Evolutionary conservation across 2,329 filamentous ascomycete genomes (phyloP), one percentile per base, ranked within the genome.

Genomic region (Xylariaceae sp.): DNA sequence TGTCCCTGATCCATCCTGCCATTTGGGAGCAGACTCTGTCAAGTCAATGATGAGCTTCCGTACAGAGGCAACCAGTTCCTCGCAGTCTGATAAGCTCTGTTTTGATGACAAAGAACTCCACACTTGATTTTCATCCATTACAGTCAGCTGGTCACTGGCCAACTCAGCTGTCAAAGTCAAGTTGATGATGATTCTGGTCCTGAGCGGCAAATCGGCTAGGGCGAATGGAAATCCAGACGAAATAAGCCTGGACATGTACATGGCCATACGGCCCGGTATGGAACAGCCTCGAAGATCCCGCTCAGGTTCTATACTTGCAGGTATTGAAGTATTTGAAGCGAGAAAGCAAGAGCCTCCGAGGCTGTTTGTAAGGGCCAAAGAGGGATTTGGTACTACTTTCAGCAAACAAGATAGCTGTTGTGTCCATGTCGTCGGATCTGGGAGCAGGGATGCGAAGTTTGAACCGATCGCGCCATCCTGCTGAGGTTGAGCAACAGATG

Each of bases 331-430:
- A 5, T 60, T 56, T 11, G 71, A 64, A 0, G 86, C 74, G 3
- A 96, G 69, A 56, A 86, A 83, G 6, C 87, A 79, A 1, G 82
- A 81, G 3, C 89, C 89, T 0, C 81, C 83, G 6, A 96, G 72
- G 19, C 77, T 77, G 62, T 84, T 91, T 2, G 86, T 89, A 5
- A 96, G 80, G 0, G 89, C 82, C 3, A 95, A 69, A 0, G 89
- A 84, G 5, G 80, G 73, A 52, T 81, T 80, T 2, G 83, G 77
- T 1, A 71, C 59, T 1, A 68, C 62, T 30, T 74, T 65, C 6
- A 87, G 67, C 49, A 90, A 76, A 1, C 70, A 71, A 0, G 65
- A 62, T 2, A 96, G 67, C 12, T 87, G 79, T 12, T 74, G 58
- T 58, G 78, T 75, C 90, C 91, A 96, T 10, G 80, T 69, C 2